Evolutionary conservation across 2,329 filamentous ascomycete species (phyloP), one percentile per base, ranked within the genome.

Genomic region (Botrytis paeoniae): DNA sequence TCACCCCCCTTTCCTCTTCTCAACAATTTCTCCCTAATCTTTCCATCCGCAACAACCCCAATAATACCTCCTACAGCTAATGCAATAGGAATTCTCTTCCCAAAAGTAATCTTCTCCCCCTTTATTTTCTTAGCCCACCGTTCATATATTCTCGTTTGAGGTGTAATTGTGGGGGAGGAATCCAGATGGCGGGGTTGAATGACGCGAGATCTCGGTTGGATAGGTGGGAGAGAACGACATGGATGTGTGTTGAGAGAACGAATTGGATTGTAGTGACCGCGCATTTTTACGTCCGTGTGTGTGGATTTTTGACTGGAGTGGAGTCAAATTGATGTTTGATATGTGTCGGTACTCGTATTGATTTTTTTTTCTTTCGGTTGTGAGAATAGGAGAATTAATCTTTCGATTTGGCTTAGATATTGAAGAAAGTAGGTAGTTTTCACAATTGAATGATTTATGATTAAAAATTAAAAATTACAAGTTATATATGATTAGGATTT

Each of bases 61-160:
- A 91, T 89, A 35, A 93, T 91, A 75, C 98, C 87, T 76, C 96
- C 91, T 83, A 97, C 94, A 6, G 95, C 93, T 85, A 98, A 92
- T 57, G 96, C 96, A 25, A 99, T 95, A 70, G 99, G 89, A 85
- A 99, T 96, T 81, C 98, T 98, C 78, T 99, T 89, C 72, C 99
- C 89, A 78, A 98, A 92, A 20, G 6, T 10, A 9, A 41, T 43
- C 16, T 16, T 63, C 60, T 43, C 60, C 25, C 25, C 60, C 16
- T 43, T 29, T 8, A 10, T 29, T 29, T 63, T 41, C 25, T 43
- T 63, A 18, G 3, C 6, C 37, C 60, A 41, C 60, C 60, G 29
- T 63, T 29, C 4, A 12, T 20, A 18, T 6, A 63, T 41, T 41
- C 7, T 63, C 12, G 60, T 39, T 18, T 39, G 22, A 63, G 29